Base-by-base conservation (phyloP, 2,329 filamentous ascomycete genomes). In the Leptographium wingfieldii region DNA sequence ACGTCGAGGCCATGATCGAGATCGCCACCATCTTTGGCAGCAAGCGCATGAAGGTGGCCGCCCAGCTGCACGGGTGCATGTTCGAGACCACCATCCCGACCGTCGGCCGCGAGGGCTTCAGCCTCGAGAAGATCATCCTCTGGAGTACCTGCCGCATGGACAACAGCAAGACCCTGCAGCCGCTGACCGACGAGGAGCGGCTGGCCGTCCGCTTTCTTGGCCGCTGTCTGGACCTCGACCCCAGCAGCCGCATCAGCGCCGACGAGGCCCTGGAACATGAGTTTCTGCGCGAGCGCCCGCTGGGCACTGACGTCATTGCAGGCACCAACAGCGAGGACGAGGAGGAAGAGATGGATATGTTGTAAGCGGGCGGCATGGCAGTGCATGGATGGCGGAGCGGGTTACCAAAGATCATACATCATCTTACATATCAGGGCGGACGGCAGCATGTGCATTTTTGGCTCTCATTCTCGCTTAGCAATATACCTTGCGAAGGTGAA, bases 1-100 rank as follows among this genome's bases (percentile, higher is more conserved):
- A 99, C 68, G 88, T 99, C 55, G 94, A 99, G 69, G 94, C 94
- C 57, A 87, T 96, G 81, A 92, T 99, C 66, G 94, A 99, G 73
- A 95, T 99, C 65, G 89, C 92, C 43, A 95, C 90, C 61, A 95
- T 99, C 62, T 96, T 97, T 70, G 94, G 94, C 56, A 80, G 80
- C 51, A 85, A 82, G 69, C 84, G 86, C 61, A 97, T 99, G 92
- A 88, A 87, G 69, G 77, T 82, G 40, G 88, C 87, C 3, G 90
- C 90, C 0, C 77, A 90, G 22, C 77, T 96, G 57, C 94, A 99
- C 69, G 94, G 94, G 1, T 89, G 92, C 67, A 84, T 95, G 61
- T 90, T 97, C 64, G 91, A 99, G 72, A 94, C 90, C 0, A 95
- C 84, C 62, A 91, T 99, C 60, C 92, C 92, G 1, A 96, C 90